Evolutionary conservation across 371 early-diverging fungal genomes (phyloP).

Genomic region (Apophysomyces trapeziformis): DNA sequence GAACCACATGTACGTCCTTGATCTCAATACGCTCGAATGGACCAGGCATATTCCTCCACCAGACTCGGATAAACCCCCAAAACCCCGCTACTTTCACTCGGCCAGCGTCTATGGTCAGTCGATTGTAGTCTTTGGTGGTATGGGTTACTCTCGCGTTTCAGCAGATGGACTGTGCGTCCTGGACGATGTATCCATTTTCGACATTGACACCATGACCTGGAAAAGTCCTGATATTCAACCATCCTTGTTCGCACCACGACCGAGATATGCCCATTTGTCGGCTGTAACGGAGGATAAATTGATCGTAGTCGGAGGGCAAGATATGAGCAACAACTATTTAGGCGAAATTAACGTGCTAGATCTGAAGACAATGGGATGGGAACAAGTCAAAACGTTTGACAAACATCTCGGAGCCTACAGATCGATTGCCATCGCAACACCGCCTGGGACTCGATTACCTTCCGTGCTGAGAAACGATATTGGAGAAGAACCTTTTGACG

Average conservation of each 20-base stretch:
- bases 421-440: constrained; percentile 65
- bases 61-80: constrained; percentile 45
- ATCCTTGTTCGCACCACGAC: constrained; percentile 62
- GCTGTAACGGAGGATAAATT: constrained; percentile 61
- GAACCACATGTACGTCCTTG: constrained; percentile 68
- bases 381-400: constrained; percentile 65
- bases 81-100: constrained; percentile 78
- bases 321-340: constrained; percentile 75
- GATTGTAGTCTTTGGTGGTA: constrained; percentile 66
- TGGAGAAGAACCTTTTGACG: background rate
- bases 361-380: constrained; percentile 70
- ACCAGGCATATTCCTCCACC: constrained; percentile 48
- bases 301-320: constrained; percentile 84
- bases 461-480: constrained; percentile 13
- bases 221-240: constrained; percentile 50
- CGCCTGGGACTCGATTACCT: constrained; percentile 34
- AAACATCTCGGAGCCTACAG: constrained; percentile 82
- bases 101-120: constrained; percentile 61
- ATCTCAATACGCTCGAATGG: constrained; percentile 67
- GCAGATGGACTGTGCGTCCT: constrained; percentile 60
- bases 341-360: constrained; percentile 80
- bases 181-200: constrained; percentile 74
- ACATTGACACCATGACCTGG: constrained; percentile 71
- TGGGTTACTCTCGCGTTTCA: constrained; percentile 56
- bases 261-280: constrained; percentile 86